Conservation (phyloP, 1,139 yeast species). For the Blastobotrys illinoisensis region DNA sequence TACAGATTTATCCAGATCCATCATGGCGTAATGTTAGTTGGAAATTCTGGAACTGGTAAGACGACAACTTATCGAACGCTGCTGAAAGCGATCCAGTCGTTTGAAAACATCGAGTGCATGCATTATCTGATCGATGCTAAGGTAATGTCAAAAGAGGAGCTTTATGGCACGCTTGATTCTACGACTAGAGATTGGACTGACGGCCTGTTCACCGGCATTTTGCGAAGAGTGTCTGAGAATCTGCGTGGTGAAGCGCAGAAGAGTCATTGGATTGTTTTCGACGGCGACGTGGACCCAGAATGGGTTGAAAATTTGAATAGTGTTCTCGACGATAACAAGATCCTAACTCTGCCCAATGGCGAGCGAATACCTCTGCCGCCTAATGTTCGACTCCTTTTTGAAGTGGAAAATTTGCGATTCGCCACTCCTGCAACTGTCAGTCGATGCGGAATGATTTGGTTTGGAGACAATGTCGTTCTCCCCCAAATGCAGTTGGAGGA, state of each 20-base stretch:
- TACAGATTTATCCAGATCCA: slow-evolving; percentile 58
- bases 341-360: slow-evolving; percentile 83
- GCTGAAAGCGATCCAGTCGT: slow-evolving; percentile 39
- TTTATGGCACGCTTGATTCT: slow-evolving; percentile 68
- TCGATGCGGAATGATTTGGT: slow-evolving; percentile 87
- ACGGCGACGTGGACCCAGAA: slow-evolving; percentile 90
- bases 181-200: slow-evolving; percentile 91
- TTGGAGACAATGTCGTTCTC: slow-evolving; percentile 40
- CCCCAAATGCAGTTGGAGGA: slow-evolving; percentile 27
- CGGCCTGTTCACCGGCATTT: slow-evolving; percentile 68
- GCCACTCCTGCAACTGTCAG: slow-evolving; percentile 92
- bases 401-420: slow-evolving; percentile 57
- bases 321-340: slow-evolving; percentile 80
- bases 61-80: slow-evolving; percentile 50
- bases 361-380: slow-evolving; percentile 68
- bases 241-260: slow-evolving; percentile 53
- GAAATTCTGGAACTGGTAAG: slow-evolving; percentile 75
- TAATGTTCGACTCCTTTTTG: slow-evolving; percentile 66
- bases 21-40: slow-evolving; percentile 80
- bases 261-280: slow-evolving; percentile 76
- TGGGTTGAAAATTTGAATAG: slow-evolving; percentile 93
- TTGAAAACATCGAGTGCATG: slow-evolving; percentile 38
- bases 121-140: slow-evolving; percentile 65
- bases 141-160: slow-evolving; percentile 55
- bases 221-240: slow-evolving; percentile 57